These are phyloP conservation scores for Botrytis medusae DNA, from an alignment of 2,329 filamentous ascomycete species.

Conservation along the genomic window DNA sequence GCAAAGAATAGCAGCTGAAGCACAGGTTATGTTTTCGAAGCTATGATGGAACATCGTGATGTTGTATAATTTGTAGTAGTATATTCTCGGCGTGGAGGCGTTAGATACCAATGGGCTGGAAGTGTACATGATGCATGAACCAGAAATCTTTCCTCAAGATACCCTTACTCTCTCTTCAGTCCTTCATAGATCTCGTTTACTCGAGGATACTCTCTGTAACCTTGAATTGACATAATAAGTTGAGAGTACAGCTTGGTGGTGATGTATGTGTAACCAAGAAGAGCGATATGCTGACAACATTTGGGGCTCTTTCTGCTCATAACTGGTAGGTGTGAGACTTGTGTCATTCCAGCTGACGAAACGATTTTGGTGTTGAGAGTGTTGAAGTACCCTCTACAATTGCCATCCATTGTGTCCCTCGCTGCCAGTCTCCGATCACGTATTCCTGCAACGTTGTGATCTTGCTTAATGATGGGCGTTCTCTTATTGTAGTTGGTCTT, in stretches of 20 bases:
- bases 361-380: background rate
- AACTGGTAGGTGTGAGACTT: background rate
- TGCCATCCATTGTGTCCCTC: background rate
- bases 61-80: constrained; percentile 17
- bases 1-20: constrained; percentile 27
- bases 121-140: constrained; percentile 10
- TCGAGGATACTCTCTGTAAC: background rate
- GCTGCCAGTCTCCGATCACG: background rate
- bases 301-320: constrained; percentile 1
- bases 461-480: background rate
- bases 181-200: background rate
- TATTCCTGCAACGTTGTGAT: background rate
- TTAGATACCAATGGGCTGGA: constrained; percentile 16
- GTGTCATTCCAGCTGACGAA: background rate
- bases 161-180: background rate
- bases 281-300: background rate
- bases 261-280: background rate
- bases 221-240: background rate
- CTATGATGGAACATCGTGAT: background rate
- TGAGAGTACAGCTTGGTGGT: background rate
- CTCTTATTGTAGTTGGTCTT: background rate
- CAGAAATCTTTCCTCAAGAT: constrained; percentile 5
- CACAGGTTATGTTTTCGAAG: background rate
- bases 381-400: background rate
- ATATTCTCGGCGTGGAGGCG: constrained; percentile 14